Evolutionary conservation across 1,139 yeast genomes (phyloP).

Genomic region (Pneumocystis jirovecii): DNA sequence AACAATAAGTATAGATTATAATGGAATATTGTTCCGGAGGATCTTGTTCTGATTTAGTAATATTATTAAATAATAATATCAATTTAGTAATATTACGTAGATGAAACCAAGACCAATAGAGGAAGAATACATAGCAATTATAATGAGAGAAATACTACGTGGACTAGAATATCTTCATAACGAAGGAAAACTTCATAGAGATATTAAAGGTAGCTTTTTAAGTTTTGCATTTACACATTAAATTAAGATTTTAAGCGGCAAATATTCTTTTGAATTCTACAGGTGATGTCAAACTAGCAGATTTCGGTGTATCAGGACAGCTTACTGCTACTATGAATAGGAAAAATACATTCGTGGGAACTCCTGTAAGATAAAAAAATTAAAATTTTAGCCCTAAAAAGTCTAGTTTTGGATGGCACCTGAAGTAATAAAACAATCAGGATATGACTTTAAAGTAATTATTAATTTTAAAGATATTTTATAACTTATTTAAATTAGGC

Average conservation of each 20-base stretch:
- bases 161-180: conserved; percentile 60
- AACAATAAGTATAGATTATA: conserved; percentile 33
- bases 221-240: not conserved
- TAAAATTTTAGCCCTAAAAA: not conserved
- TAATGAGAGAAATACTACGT: conserved; percentile 42
- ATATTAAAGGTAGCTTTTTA: conserved; percentile 34
- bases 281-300: conserved; percentile 61
- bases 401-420: conserved; percentile 76
- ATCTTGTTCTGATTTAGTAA: conserved; percentile 55
- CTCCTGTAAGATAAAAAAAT: conserved; percentile 32
- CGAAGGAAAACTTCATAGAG: conserved; percentile 69
- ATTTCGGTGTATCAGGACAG: conserved; percentile 80
- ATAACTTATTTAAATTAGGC: conserved; percentile 28
- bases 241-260: conserved; percentile 33
- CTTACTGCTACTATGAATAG: conserved; percentile 45
- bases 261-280: conserved; percentile 50
- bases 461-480: not conserved
- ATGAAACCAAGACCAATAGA: conserved; percentile 37
- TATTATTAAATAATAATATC: conserved; percentile 10
- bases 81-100: conserved; percentile 11
- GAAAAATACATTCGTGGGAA: conserved; percentile 67
- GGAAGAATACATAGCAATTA: conserved; percentile 45
- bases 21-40: conserved; percentile 95
- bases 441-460: conserved; percentile 38
- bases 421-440: conserved; percentile 44